phyloP scores from a whole-genome alignment of 352 stramenopile species.

The Globisporangium spiculum region DNA sequence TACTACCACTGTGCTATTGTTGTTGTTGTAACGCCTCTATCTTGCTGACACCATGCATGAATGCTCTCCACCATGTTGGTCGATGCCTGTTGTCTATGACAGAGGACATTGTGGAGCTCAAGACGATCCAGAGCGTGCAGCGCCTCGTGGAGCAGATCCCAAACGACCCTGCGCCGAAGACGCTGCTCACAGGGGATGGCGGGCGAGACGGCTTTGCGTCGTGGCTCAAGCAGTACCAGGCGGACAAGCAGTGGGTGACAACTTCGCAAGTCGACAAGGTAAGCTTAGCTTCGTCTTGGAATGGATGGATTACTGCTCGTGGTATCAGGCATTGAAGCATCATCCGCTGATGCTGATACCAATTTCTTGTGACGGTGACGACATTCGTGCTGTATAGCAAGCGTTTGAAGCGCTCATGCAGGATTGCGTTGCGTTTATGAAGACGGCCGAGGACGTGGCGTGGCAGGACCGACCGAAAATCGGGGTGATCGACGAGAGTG shows the following conservation, averaged over 20 bases:
- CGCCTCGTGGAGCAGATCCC: constrained; percentile 42
- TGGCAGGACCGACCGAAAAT: constrained; percentile 39
- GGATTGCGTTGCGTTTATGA: constrained; percentile 39
- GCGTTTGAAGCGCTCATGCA: constrained; percentile 49
- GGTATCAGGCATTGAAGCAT: not conserved
- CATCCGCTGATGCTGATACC: not conserved
- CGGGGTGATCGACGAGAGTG: constrained; percentile 32
- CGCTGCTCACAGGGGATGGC: not conserved
- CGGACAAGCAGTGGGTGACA: constrained; percentile 10
- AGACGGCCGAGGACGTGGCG: constrained; percentile 36
- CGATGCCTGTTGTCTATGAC: not conserved
- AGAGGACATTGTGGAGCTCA: constrained; percentile 56
- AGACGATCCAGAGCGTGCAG: constrained; percentile 52
- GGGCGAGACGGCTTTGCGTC: not conserved
- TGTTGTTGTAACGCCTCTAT: not conserved
- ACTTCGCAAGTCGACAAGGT: constrained; percentile 18
- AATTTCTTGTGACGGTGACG: not conserved
- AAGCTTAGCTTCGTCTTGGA: not conserved
- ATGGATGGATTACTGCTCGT: not conserved
- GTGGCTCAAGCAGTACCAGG: constrained; percentile 18
- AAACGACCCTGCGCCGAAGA: constrained; percentile 7
- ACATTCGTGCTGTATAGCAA: constrained; percentile 11
- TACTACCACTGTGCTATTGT: not conserved
- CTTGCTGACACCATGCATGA: not conserved
- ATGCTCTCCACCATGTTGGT: not conserved